These are phyloP conservation scores for Peterozyma xylosa DNA, from an alignment of 805 yeast species.

Conservation along the genomic window DNA sequence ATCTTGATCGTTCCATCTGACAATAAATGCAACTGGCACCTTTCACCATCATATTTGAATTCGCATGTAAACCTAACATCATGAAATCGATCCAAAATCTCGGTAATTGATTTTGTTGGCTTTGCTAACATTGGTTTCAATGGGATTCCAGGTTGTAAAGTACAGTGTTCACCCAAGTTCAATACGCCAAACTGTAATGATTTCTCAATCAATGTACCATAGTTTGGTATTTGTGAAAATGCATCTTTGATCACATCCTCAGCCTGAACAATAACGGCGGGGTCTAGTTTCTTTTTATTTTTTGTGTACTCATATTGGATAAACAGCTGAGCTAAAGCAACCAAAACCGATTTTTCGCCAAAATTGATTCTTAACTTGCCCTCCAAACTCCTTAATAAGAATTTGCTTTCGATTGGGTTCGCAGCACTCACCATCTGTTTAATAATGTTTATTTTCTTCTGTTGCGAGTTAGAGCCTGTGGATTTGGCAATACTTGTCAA, in stretches of 20 bases:
- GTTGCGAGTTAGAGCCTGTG: slow-evolving; percentile 78
- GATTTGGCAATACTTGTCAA: slow-evolving; percentile 70
- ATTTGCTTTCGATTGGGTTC: slow-evolving; percentile 82
- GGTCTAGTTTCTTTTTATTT: slow-evolving; percentile 15
- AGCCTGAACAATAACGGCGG: slow-evolving; percentile 48
- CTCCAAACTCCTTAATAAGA: slow-evolving; percentile 80
- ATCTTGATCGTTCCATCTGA: slow-evolving; percentile 61
- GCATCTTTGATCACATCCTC: slow-evolving; percentile 81
- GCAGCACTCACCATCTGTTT: slow-evolving; percentile 83
- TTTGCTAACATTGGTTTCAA: slow-evolving; percentile 97
- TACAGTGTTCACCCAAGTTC: slow-evolving; percentile 58
- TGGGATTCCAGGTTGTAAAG: slow-evolving; percentile 86
- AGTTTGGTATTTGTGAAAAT: slow-evolving; percentile 85
- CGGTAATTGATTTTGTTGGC: slow-evolving; percentile 92
- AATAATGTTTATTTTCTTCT: slow-evolving; percentile 68
- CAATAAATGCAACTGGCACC: slow-evolving; percentile 87
- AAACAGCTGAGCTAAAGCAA: slow-evolving; percentile 80
- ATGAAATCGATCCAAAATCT: slow-evolving; percentile 82
- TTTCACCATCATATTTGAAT: slow-evolving; percentile 95
- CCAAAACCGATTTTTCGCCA: slow-evolving; percentile 87
- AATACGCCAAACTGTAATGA: slow-evolving; percentile 63
- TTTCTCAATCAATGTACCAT: slow-evolving; percentile 65
- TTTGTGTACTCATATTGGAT: slow-evolving; percentile 46
- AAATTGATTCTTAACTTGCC: slow-evolving; percentile 90
- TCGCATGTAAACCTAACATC: slow-evolving; percentile 88